These are phyloP conservation scores for Syncephalastrum monosporum DNA, from an alignment of 371 early-diverging fungal genomes.

Conservation along the genomic window DNA sequence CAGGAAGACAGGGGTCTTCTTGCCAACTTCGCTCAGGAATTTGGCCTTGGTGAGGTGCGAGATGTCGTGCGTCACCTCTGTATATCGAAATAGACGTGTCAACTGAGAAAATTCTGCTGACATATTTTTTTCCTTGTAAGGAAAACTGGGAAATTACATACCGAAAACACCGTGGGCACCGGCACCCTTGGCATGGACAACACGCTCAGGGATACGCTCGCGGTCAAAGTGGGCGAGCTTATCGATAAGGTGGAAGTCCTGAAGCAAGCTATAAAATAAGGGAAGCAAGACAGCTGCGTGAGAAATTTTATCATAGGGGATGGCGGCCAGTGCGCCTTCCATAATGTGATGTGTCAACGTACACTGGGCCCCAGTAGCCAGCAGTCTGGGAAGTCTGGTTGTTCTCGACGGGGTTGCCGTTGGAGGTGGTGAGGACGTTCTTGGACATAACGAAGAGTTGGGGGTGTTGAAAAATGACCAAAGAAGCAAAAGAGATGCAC, in stretches of 20 bases:
- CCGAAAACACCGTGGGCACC: conserved; percentile 83
- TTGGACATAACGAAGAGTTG: conserved; percentile 15
- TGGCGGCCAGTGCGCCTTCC: background rate
- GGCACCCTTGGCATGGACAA: conserved; percentile 83
- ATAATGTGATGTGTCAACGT: conserved; percentile 5
- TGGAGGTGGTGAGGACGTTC: conserved; percentile 38
- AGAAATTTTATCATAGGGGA: background rate
- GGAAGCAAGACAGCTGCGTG: background rate
- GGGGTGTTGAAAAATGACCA: conserved; percentile 6
- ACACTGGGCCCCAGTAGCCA: conserved; percentile 47
- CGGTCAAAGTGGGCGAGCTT: conserved; percentile 86
- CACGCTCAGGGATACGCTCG: conserved; percentile 82
- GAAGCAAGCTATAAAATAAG: conserved; percentile 33
- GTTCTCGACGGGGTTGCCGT: conserved; percentile 67
- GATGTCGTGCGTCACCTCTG: conserved; percentile 76
- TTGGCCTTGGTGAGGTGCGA: conserved; percentile 71
- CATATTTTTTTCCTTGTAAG: too few relatives aligned
- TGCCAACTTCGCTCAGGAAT: conserved; percentile 72
- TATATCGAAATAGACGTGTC: background rate
- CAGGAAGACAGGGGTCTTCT: conserved; percentile 74
- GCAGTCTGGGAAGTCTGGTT: conserved; percentile 66
- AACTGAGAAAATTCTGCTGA: too few relatives aligned
- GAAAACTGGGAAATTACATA: conserved; percentile 12
- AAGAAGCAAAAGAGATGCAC: conserved; percentile 1
- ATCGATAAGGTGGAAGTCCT: conserved; percentile 77